A percentile compares a stretch with the other conserved stretches of the same genome.
These are phyloP conservation scores for Vaccinium darrowii DNA, from an alignment of 148 eudicot genomes.

Conservation along the genomic window DNA sequence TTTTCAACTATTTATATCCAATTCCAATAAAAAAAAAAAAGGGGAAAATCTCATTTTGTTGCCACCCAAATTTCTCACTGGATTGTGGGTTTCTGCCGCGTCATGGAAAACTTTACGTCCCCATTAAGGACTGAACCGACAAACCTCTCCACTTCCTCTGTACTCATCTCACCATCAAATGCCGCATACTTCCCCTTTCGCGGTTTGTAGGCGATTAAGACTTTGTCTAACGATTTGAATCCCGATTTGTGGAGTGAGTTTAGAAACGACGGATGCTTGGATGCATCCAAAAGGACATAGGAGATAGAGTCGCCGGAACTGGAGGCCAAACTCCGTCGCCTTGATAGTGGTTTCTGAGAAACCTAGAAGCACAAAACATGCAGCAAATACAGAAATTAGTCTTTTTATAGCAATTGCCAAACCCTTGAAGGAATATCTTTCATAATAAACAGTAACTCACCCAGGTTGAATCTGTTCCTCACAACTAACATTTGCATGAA, in stretches of 20 bases:
- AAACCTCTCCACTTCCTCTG: slow-evolving; percentile 70
- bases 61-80: slow-evolving; percentile 20
- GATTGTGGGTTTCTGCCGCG: slow-evolving; percentile 55
- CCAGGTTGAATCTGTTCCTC: background rate
- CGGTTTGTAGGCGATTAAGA: slow-evolving; percentile 84
- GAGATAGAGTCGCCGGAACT: slow-evolving; percentile 60
- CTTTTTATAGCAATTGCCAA: background rate
- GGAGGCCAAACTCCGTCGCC: slow-evolving; percentile 39
- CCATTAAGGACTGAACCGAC: slow-evolving; percentile 80
- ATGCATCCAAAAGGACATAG: slow-evolving; percentile 66
- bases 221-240: slow-evolving; percentile 51
- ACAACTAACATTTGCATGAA: background rate
- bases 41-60: background rate
- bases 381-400: background rate
- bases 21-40: background rate
- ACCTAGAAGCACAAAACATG: slow-evolving; percentile 37
- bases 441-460: background rate
- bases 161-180: slow-evolving; percentile 38
- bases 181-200: slow-evolving; percentile 67
- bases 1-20: background rate
- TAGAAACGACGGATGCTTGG: slow-evolving; percentile 61
- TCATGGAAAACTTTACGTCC: slow-evolving; percentile 69
- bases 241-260: slow-evolving; percentile 62
- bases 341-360: slow-evolving; percentile 70
- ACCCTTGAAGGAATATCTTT: background rate